Base-by-base conservation (phyloP, 441 rosid species). In the Daphne laureola region DNA sequence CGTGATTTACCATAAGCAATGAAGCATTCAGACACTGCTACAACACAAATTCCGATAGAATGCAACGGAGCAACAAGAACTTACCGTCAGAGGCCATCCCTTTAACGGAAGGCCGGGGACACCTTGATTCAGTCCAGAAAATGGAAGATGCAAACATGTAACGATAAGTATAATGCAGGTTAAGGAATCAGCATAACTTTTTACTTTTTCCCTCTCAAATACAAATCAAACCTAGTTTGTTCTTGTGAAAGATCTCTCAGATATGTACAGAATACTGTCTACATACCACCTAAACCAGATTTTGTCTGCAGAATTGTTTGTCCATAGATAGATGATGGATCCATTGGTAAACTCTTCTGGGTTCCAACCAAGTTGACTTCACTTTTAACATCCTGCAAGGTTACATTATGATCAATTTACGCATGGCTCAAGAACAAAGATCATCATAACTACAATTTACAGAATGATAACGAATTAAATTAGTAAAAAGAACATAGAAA, bases 41-140 rank as follows among this genome's bases (percentile, higher is more conserved):
- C 8, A 31, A 4, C 11, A 31, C 38, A 31, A 7, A 9, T 9
- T 31, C 38, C 3, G 11, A 8, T 31, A 9, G 38, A 31, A 31
- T 31, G 11, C 8, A 31, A 31, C 11, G 1, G 9, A 1, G 18
- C 14, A 59, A 43, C 56, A 40, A 50, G 15, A 59, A 76, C 87
- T 76, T 74, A 80, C 87, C 46, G 82, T 76, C 49, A 80, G 66
- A 58, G 90, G 90, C 87, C 84, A 83, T 16, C 87, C 90, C 73
- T 79, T 80, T 59, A 80, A 66, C 25, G 87, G 90, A 69, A 83
- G 78, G 63, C 77, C 70, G 41, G 78, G 56, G 35, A 71, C 73
- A 47, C 90, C 79, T 60, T 68, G 90, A 67, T 70, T 78, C 47
- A 72, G 42, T 48, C 86, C 82, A 74, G 67, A 57, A 53, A 26